These are phyloP conservation scores for Ceratocystiopsis minuta DNA, from an alignment of 2,329 filamentous ascomycete species.

Conservation along the genomic window DNA sequence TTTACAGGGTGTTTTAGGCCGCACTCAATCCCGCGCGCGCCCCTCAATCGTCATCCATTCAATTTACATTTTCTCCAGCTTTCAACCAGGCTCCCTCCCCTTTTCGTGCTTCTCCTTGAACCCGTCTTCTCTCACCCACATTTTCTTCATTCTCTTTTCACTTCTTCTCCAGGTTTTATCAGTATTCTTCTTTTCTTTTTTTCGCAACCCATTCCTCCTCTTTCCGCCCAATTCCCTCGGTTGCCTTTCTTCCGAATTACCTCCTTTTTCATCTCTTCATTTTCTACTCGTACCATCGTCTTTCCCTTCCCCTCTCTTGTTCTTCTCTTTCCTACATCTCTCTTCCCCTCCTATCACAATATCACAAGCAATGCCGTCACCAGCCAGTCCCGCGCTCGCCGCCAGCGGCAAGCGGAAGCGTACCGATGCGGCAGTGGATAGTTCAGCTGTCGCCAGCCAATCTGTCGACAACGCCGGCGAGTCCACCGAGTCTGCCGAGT, in stretches of 20 bases:
- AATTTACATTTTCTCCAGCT: not conserved
- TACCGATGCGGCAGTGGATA: not conserved
- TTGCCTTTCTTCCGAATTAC: not conserved
- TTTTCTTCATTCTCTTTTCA: too few species aligned
- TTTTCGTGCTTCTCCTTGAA: not conserved
- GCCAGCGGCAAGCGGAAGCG: conserved; percentile 9
- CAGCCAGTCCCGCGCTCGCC: not conserved
- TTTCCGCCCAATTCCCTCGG: not conserved
- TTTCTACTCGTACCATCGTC: not conserved
- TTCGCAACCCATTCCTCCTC: not conserved
- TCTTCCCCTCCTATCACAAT: not conserved
- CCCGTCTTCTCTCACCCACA: too few species aligned
- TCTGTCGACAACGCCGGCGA: not conserved
- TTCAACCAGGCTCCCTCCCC: not conserved
- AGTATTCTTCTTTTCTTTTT: too few species aligned
- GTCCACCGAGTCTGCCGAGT: not conserved
- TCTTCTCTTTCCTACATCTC: not conserved
- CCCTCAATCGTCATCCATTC: not conserved
- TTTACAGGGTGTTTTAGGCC: too few species aligned
- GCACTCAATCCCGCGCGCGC: too few species aligned
- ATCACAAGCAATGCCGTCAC: not conserved
- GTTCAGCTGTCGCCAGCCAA: too few species aligned
- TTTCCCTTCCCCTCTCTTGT: not conserved
- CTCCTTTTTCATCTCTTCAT: not conserved
- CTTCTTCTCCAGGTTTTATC: too few species aligned